These are phyloP conservation scores for Aspergillus olivimuriae DNA, from an alignment of 495 filamentous ascomycete genomes.

Conservation along the genomic window DNA sequence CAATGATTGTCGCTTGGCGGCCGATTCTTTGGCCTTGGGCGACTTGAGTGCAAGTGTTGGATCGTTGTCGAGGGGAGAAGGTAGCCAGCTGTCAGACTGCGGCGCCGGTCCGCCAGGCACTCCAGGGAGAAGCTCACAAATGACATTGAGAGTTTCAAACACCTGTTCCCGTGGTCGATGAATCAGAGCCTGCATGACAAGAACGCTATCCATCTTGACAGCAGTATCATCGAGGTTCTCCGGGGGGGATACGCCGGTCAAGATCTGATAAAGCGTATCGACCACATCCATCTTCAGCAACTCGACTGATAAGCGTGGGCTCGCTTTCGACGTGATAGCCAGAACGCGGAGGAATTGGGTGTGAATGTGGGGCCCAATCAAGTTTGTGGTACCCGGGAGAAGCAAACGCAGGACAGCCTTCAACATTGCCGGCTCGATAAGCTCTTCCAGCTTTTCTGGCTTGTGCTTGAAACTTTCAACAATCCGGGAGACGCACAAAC, in stretches of 20 bases:
- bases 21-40: slow-evolving; percentile 50
- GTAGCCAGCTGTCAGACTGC: slow-evolving; percentile 46
- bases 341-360: slow-evolving; percentile 93
- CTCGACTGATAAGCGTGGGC: slow-evolving; percentile 79
- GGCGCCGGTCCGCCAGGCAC: slow-evolving; percentile 31
- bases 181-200: slow-evolving; percentile 98
- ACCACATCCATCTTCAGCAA: slow-evolving; percentile 96
- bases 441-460: slow-evolving; percentile 79
- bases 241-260: slow-evolving; percentile 93
- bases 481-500: slow-evolving; percentile 91
- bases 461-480: slow-evolving; percentile 93
- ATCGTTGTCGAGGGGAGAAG: slow-evolving; percentile 38
- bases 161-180: slow-evolving; percentile 96
- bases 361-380: slow-evolving; percentile 92
- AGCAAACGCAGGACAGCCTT: slow-evolving; percentile 84
- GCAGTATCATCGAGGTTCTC: slow-evolving; percentile 71
- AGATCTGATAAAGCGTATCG: slow-evolving; percentile 94
- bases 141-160: slow-evolving; percentile 94
- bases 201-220: slow-evolving; percentile 89
- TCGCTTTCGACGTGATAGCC: slow-evolving; percentile 80
- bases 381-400: slow-evolving; percentile 88
- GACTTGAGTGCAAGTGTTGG: slow-evolving; percentile 30
- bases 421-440: slow-evolving; percentile 81
- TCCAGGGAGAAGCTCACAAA: slow-evolving; percentile 85
- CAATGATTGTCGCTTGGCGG: slow-evolving; percentile 71